A percentile compares a stretch with the other conserved stretches of the same genome.
phyloP scores from a whole-genome alignment of 306 rosid species.

The Glycine latifolia region DNA sequence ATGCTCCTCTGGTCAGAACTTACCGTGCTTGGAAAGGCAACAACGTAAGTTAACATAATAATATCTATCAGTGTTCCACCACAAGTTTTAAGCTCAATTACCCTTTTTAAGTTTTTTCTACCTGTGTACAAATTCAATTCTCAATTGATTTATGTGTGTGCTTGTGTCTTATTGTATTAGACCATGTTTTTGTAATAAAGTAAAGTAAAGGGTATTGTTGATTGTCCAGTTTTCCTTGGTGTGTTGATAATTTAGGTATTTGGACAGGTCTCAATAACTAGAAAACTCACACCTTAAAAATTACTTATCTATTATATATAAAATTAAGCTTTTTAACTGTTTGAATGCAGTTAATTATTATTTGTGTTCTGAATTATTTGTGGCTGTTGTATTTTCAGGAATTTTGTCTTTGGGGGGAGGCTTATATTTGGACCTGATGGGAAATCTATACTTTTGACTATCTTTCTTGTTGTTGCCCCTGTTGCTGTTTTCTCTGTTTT shows the following conservation, averaged over 20 bases:
- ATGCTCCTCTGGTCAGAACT: constrained; percentile 48
- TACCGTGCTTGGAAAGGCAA: constrained; percentile 92
- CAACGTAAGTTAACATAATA: constrained; percentile 60
- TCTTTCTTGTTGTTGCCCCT: constrained; percentile 84
- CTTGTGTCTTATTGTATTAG: background rate
- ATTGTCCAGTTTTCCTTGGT: too few relatives aligned
- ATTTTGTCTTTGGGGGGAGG: constrained; percentile 87
- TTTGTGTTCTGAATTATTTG: constrained; percentile 18
- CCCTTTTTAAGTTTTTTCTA: background rate
- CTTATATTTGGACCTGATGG: constrained; percentile 95
- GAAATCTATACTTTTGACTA: constrained; percentile 71
- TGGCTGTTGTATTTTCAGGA: constrained; percentile 59
- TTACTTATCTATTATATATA: background rate
- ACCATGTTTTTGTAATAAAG: background rate
- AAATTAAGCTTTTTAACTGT: background rate
- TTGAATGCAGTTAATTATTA: too few relatives aligned
- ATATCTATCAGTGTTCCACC: background rate
- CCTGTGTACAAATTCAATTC: background rate
- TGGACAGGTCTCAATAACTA: too few relatives aligned
- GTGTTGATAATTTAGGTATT: background rate
- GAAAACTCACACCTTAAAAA: too few relatives aligned
- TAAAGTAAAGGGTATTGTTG: background rate
- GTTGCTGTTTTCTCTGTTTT: constrained; percentile 74
- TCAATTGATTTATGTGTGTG: background rate
- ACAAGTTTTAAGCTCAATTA: background rate